A percentile compares a stretch with the other conserved stretches of the same genome.
These are phyloP conservation scores for Phaffomyces opuntiae DNA, from an alignment of 805 yeast species.

Conservation along the genomic window DNA sequence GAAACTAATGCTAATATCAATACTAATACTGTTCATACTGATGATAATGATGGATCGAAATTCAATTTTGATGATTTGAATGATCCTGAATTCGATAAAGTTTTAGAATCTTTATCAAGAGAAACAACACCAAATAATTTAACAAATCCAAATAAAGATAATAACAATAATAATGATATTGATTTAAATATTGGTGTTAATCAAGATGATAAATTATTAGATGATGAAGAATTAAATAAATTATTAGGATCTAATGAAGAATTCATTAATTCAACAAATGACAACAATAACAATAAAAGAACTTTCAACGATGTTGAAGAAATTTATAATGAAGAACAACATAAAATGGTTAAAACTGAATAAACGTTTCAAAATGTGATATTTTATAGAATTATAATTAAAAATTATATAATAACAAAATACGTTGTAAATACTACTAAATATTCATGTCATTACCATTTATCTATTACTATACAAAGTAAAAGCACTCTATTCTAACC, in stretches of 20 bases:
- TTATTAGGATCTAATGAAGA: slow-evolving; percentile 16
- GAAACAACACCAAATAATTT: slow-evolving; percentile 22
- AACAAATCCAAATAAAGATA: background rate
- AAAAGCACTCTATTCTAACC: slow-evolving; percentile 6
- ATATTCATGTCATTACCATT: background rate
- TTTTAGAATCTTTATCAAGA: slow-evolving; percentile 20
- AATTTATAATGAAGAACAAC: background rate
- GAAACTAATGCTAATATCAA: too few species aligned
- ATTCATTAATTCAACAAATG: background rate
- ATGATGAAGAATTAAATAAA: slow-evolving; percentile 23
- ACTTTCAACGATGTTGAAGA: slow-evolving; percentile 1
- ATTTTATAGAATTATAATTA: too few species aligned
- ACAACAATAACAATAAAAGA: background rate
- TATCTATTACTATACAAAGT: slow-evolving; percentile 2
- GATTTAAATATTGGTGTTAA: background rate
- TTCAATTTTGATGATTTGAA: slow-evolving; percentile 12
- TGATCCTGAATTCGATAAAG: slow-evolving; percentile 23
- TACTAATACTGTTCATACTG: too few species aligned
- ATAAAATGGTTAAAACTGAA: slow-evolving; percentile 4
- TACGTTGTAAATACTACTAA: too few species aligned
- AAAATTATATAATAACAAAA: background rate
- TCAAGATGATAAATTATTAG: slow-evolving; percentile 8
- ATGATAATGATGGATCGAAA: background rate
- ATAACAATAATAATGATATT: too few species aligned
- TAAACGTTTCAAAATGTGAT: background rate